These are phyloP conservation scores for Larix kaempferi DNA, from an alignment of 75 land plant genomes.

Conservation along the genomic window DNA sequence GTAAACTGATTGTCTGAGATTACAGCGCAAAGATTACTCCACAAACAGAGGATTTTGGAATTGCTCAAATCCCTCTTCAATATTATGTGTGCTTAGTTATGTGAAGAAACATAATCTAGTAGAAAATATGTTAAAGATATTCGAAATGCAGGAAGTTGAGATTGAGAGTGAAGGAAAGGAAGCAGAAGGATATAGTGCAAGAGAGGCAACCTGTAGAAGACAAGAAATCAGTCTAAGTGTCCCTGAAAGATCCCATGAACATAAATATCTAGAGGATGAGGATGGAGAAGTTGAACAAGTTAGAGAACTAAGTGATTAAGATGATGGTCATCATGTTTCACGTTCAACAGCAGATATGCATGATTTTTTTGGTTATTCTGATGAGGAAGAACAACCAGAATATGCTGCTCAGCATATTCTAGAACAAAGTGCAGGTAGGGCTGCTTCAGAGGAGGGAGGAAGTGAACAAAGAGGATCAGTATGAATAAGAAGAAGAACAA, in stretches of 20 bases:
- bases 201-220: constrained; percentile 58
- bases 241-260: constrained; percentile 75
- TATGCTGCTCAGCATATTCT: constrained; percentile 41
- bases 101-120: too few relatives aligned
- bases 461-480: constrained; percentile 57
- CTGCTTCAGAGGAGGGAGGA: constrained; percentile 67
- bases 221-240: constrained; percentile 58
- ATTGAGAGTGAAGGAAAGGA: constrained; percentile 35
- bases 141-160: too few relatives aligned
- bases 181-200: constrained; percentile 44
- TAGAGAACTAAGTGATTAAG: constrained; percentile 52
- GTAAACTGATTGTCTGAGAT: too few relatives aligned
- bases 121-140: too few relatives aligned
- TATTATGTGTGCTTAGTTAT: too few relatives aligned
- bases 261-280: constrained; percentile 41
- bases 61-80: too few relatives aligned
- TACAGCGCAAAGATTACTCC: too few relatives aligned
- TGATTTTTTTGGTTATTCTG: constrained; percentile 98
- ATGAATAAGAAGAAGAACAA: constrained; percentile 88
- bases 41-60: too few relatives aligned
- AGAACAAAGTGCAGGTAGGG: constrained; percentile 47
- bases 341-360: constrained; percentile 55
- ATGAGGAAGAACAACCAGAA: constrained; percentile 63
- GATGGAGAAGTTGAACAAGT: constrained; percentile 32
- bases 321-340: constrained; percentile 40